Base-by-base conservation (phyloP, 352 stramenopile species). In the Globisporangium cystogenes region DNA sequence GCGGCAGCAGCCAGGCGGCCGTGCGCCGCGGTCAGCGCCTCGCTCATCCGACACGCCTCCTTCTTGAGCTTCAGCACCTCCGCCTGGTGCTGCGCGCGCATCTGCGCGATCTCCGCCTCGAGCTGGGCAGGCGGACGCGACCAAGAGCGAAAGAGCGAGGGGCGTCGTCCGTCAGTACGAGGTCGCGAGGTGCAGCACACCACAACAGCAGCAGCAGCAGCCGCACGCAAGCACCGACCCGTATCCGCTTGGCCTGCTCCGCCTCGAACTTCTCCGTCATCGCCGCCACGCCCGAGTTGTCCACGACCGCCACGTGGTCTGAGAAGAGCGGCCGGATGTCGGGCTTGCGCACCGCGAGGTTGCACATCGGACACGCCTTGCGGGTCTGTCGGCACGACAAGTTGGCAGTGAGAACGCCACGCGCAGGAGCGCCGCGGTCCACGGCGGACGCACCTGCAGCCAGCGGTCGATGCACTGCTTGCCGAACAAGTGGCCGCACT, bases 381-480 rank as follows among this genome's bases (percentile, higher is more conserved):
- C 45, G 35, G 23, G 40, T 45, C 21, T 51, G 12, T 4, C 11
- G 11, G 26, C 26, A 5, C 26, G n/a, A 12, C 15, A 7, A 5
- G 42, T 31, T 10, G 8, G 24, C 20, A 45, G 36, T 41, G 36
- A 20, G 36, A n/a, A 5, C 36, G n/a, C n/a, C n/a, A n/a, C n/a
- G n/a, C n/a, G n/a, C n/a, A n/a, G n/a, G n/a, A n/a, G n/a, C n/a
- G n/a, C n/a, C n/a, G n/a, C n/a, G n/a, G n/a, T n/a, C n/a, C n/a
- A n/a, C n/a, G n/a, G n/a, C n/a, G n/a, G n/a, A 62, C 59, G 35
- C 40, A 67, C 60, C 41, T 31, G 51, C 35, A 88, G 62, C 81
- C 81, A 92, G 37, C 74, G 74, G 42, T 92, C 76, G 50, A 90
- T 90, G 57, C 79, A 90, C 40, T 72, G 71, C 20, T 76, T 84